phyloP scores from a whole-genome alignment of 495 filamentous ascomycete species.

The Xylaria nigripes region DNA sequence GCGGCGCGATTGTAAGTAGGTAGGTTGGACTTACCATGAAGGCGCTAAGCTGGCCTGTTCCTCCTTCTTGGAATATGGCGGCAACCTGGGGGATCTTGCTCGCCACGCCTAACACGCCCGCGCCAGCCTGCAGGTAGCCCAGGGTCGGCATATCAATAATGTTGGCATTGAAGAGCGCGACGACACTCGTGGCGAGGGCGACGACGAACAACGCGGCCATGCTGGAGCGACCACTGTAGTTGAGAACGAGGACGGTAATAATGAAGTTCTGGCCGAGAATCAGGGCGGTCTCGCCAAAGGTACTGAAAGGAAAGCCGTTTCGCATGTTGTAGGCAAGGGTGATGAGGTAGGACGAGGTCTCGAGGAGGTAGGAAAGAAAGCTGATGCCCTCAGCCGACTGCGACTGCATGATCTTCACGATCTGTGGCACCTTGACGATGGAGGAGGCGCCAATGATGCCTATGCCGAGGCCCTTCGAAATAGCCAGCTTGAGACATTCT shows the following conservation, averaged over 20 bases:
- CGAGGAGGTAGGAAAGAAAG: constrained; percentile 85
- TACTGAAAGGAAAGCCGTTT: constrained; percentile 88
- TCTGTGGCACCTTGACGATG: constrained; percentile 92
- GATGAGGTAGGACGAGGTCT: constrained; percentile 77
- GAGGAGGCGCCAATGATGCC: constrained; percentile 82
- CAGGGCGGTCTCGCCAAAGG: constrained; percentile 87
- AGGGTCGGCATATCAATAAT: constrained; percentile 61
- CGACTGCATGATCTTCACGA: constrained; percentile 78
- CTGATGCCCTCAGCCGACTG: constrained; percentile 72
- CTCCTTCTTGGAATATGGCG: constrained; percentile 71
- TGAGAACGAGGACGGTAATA: constrained; percentile 75
- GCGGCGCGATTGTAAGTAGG: not conserved
- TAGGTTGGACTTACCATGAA: constrained; percentile 65
- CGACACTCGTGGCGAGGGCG: constrained; percentile 56
- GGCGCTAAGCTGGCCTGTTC: constrained; percentile 90
- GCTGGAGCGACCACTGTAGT: constrained; percentile 55
- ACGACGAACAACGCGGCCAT: constrained; percentile 68
- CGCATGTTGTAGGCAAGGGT: constrained; percentile 83
- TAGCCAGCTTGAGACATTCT: constrained; percentile 73
- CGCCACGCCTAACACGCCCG: constrained; percentile 70
- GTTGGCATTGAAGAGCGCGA: constrained; percentile 58
- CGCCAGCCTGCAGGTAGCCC: constrained; percentile 72
- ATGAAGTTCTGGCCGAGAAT: constrained; percentile 87
- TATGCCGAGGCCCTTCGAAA: constrained; percentile 87
- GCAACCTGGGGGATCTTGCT: constrained; percentile 91